Evolutionary conservation across 2,329 filamentous ascomycete species (phyloP), one percentile per base, ranked within the genome.

Genomic region (Aureobasidium pullulans): DNA sequence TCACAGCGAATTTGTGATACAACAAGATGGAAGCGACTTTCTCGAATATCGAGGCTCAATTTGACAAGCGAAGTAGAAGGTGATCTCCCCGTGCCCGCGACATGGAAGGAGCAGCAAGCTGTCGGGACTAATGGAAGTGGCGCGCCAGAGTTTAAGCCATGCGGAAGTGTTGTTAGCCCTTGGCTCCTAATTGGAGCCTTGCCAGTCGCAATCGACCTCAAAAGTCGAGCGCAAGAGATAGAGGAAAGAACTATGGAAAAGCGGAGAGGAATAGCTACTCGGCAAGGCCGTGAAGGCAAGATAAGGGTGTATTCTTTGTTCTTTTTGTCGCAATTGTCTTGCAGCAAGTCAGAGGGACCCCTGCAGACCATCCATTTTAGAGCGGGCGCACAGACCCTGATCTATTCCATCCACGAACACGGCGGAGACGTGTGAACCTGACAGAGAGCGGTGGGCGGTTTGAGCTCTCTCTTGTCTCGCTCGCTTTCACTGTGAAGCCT

Each of bases 61-160:
- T 42, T 42, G 49, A 42, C 16, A 53, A 54, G 50, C 50, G 50
- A 54, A 54, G 34, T 54, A 8, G 28, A 54, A 31, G 50, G 49
- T 7, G 23, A 52, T 52, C 36, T 29, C 49, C 37, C 49, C 49
- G 37, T 53, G 23, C 37, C 15, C 36, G 50, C 37, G 50, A 54
- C 29, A 56, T 56, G 52, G 52, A 56, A 56, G 52, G 52, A 56
- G 40, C 42, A 56, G 52, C 52, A 56, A 56, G 52, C 52, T 56
- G 52, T 56, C 52, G 39, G 37, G 31, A 56, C 52, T 56, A 56
- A 16, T 19, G 40, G 29, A 13, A 56, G 52, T 56, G 52, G 52
- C 52, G 52, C 52, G 40, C 40, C 52, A 56, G 32, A 56, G 52
- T 56, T 56, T 29, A 56, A 36, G 50, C 50, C 50, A 54, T 32